Base-by-base conservation (phyloP, 2,329 filamentous ascomycete species). In the Leptographium procerum region DNA sequence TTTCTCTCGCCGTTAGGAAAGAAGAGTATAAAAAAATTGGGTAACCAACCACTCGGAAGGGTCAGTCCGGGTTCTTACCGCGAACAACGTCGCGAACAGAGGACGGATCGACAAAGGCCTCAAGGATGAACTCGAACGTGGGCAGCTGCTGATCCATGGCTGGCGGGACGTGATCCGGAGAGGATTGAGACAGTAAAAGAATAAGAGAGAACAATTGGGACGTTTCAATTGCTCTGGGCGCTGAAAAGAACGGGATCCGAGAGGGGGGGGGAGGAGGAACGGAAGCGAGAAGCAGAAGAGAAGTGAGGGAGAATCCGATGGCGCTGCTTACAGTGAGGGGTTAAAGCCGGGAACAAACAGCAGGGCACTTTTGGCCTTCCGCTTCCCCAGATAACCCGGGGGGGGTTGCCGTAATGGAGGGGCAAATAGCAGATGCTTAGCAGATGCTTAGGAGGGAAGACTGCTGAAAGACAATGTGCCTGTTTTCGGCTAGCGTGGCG, bases 11-110 rank as follows among this genome's bases (percentile, higher is more conserved):
- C 52, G 57, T 11, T 29, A 48, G 31, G 22, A 52, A 28, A 28
- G 11, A 59, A 64, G 57, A 56, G 57, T 31, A 53, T 57, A 56
- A 47, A 26, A 26, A 19, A 19, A n/a, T 40, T n/a, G n/a, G n/a
- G n/a, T n/a, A n/a, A n/a, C n/a, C n/a, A n/a, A n/a, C n/a, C n/a
- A n/a, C n/a, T 10, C 34, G 16, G 57, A 50, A 26, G 52, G 50
- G 34, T 58, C 33, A 52, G 55, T 26, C 2, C 6, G 16, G 14
- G 2, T 3, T 14, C 55, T 65, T 71, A 91, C 91, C 92, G 84
- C 92, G 91, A 62, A 97, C 86, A 58, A 97, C 87, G 69, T 97
- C 92, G 71, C 88, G 89, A 64, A 96, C 89, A 58, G 88, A 94
- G 50, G 84, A 83, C 56, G 90, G 89, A 73, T 97, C 94, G 60